Base-by-base conservation (phyloP, 352 stramenopile genomes). In the Globisporangium carolinianum region DNA sequence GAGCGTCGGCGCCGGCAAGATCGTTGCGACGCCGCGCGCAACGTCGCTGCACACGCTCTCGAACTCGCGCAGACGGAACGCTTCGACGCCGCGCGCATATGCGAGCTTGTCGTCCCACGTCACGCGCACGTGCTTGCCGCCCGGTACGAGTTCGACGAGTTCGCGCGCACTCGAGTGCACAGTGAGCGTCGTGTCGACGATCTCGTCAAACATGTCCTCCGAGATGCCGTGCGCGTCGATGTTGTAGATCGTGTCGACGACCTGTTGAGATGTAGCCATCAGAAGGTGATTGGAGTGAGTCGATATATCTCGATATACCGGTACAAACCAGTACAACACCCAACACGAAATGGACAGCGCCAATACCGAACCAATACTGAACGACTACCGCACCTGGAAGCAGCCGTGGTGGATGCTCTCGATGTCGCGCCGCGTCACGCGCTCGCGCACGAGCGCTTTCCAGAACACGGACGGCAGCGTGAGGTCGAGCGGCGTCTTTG, bases 381-480 rank as follows among this genome's bases (percentile, higher is more conserved):
- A 32, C 24, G 24, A 32, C 0, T 32, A 32, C 24, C 24, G 24
- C 24, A 32, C 24, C 51, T 94, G 78, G 66, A 95, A 95, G 43
- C 80, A 93, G 5, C 84, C 79, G 46, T 89, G 65, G 63, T 95
- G 80, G 58, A 95, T 87, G 3, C 68, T 65, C 58, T 95, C 83
- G 51, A 95, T 81, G 68, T 98, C 94, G 39, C 85, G 69, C 6
- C 75, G 71, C 32, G 57, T 67, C 45, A 97, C 78, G 8, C 67
- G 65, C 54, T 98, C 75, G 9, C 76, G 72, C 14, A 97, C 89
- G 6, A 98, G 55, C n/a, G 89, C 58, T 60, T 98, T 98, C 94
- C 94, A 98, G 18, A 98, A 83, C 15, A 97, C 73, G 0, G 86
- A 71, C 32, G 94, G 86, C 32, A 98, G 67, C 55, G 97, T 96